These are phyloP conservation scores for Gaillardinia entomophila DNA, from an alignment of 805 yeast genomes.

Conservation along the genomic window DNA sequence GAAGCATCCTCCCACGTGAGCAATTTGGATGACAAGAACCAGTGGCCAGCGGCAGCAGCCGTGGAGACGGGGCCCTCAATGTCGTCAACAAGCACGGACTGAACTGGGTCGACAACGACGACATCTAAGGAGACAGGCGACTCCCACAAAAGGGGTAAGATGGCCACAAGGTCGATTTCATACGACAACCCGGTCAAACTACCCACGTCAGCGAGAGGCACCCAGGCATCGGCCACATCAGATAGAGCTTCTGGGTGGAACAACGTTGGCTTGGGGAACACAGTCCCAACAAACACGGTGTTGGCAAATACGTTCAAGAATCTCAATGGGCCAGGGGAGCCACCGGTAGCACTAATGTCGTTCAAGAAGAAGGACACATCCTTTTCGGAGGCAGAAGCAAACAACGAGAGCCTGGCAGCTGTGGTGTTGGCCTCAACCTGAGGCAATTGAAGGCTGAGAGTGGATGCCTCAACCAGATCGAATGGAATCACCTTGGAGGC, in stretches of 20 bases:
- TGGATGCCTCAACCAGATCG: constrained; percentile 4
- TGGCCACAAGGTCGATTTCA: constrained; percentile 18
- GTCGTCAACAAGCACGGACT: constrained; percentile 8
- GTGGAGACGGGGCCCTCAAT: constrained; percentile 13
- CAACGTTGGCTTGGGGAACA: constrained; percentile 23
- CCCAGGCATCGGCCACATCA: constrained; percentile 8
- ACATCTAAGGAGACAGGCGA: constrained; percentile 14
- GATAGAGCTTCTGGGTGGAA: constrained; percentile 18
- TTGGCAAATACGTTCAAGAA: constrained; percentile 18
- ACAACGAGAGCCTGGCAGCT: constrained; percentile 16
- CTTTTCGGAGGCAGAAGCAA: constrained; percentile 21
- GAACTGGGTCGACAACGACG: constrained; percentile 20
- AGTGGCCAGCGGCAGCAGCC: constrained; percentile 10
- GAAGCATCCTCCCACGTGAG: constrained; percentile 17
- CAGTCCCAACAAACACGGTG: constrained; percentile 13
- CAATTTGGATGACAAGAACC: constrained; percentile 22
- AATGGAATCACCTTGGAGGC: constrained; percentile 17
- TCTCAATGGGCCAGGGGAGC: constrained; percentile 16
- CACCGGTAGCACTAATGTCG: constrained; percentile 5
- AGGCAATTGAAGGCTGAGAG: constrained; percentile 11
- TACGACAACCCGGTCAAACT: constrained; percentile 19
- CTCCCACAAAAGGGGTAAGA: constrained; percentile 23
- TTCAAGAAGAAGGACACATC: constrained; percentile 17
- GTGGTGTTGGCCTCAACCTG: constrained; percentile 15
- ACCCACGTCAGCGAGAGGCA: constrained; percentile 22